Conservation (phyloP, 2,329 filamentous ascomycete genomes). For the Colletotrichum simmondsii region DNA sequence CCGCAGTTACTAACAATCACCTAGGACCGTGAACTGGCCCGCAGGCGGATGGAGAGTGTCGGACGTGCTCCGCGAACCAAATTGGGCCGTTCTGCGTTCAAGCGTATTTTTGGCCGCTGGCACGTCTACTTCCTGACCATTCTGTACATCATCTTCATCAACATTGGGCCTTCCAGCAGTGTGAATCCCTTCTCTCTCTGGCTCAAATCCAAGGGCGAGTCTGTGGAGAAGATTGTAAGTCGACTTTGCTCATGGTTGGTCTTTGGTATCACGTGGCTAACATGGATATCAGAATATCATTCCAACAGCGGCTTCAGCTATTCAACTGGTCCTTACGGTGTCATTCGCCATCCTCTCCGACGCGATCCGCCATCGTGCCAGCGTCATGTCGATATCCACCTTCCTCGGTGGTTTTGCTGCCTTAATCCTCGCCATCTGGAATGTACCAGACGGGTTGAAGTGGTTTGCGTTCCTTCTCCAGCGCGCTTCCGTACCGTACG, state of each 20-base stretch:
- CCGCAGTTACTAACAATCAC: neutral
- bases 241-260: conserved; percentile 42
- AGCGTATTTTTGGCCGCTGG: conserved; percentile 40
- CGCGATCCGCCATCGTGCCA: conserved; percentile 24
- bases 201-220: conserved; percentile 53
- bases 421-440: conserved; percentile 62
- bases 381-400: conserved; percentile 30
- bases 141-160: conserved; percentile 58
- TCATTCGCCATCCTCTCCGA: conserved; percentile 29
- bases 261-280: too few species aligned
- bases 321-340: conserved; percentile 27
- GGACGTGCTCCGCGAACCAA: conserved; percentile 62
- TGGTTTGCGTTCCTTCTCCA: conserved; percentile 63
- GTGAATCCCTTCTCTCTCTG: conserved; percentile 51
- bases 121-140: conserved; percentile 49
- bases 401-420: conserved; percentile 25
- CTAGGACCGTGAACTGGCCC: conserved; percentile 18
- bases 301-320: conserved; percentile 24
- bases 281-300: conserved; percentile 20
- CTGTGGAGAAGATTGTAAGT: conserved; percentile 62
- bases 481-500: conserved; percentile 27
- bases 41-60: conserved; percentile 45
- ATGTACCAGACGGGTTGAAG: conserved; percentile 62
- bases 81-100: conserved; percentile 51
- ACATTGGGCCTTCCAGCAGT: conserved; percentile 53